phyloP scores from a whole-genome alignment of 1,284 basidiomycete species.

The Fomes fomentarius region DNA sequence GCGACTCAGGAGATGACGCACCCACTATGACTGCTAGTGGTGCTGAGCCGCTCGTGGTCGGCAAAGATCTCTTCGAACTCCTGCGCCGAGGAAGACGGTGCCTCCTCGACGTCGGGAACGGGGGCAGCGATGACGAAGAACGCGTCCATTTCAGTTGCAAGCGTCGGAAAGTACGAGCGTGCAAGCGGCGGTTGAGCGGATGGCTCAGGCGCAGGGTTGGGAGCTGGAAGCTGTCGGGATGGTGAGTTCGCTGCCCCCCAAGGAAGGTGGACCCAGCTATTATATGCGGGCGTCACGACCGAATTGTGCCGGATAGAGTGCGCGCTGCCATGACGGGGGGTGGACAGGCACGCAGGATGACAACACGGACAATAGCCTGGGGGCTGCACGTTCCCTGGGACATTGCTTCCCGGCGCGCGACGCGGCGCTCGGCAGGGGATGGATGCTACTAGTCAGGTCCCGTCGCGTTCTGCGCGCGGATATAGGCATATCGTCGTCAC shows the following conservation, averaged over 20 bases:
- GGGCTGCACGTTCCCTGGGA: conserved; percentile 10
- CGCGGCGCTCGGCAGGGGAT: conserved; percentile 8
- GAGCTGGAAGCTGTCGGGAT: conserved; percentile 9
- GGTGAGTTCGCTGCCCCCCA: conserved; percentile 11
- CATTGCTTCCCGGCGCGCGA: conserved; percentile 12
- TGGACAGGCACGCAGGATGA: conserved; percentile 17
- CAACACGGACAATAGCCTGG: conserved; percentile 20
- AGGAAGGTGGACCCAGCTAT: background rate
- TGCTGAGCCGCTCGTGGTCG: conserved; percentile 15
- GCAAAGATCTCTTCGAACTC: conserved; percentile 16
- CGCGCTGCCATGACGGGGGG: conserved; percentile 5
- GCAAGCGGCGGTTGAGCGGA: background rate
- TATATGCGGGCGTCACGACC: conserved; percentile 14
- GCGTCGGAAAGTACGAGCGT: conserved; percentile 1
- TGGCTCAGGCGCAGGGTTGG: conserved; percentile 10
- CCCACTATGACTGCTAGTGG: conserved; percentile 3
- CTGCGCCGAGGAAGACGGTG: conserved; percentile 7
- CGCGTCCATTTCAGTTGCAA: conserved; percentile 24
- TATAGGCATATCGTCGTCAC: background rate
- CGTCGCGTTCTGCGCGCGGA: conserved; percentile 4
- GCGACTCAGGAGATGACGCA: conserved; percentile 19
- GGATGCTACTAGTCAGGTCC: conserved; percentile 8
- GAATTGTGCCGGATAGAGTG: background rate
- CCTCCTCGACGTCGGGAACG: conserved; percentile 19
- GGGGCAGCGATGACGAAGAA: conserved; percentile 25